Conservation (phyloP, 1,284 basidiomycete species). For the Ustanciosporium gigantosporum region DNA sequence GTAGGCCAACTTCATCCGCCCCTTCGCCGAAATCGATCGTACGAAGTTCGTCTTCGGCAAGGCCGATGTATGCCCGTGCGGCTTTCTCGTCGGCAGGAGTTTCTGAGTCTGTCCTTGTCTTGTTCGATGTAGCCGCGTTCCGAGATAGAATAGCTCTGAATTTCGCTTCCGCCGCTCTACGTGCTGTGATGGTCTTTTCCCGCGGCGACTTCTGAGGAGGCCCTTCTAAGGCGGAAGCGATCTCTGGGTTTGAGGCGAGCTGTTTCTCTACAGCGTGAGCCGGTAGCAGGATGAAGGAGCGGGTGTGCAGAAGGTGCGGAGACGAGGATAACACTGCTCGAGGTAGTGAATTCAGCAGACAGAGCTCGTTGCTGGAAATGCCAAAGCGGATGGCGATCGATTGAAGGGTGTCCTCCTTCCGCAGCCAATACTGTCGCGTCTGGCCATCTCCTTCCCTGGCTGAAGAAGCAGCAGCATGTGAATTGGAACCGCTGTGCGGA, state of each 20-base stretch:
- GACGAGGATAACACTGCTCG: slow-evolving; percentile 24
- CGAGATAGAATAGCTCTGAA: slow-evolving; percentile 26
- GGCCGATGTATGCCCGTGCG: slow-evolving; percentile 28
- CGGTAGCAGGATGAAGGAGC: slow-evolving; percentile 40
- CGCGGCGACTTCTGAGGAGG: slow-evolving; percentile 16
- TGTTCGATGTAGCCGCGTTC: neutral
- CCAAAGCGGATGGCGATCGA: slow-evolving; percentile 30
- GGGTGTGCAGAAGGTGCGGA: slow-evolving; percentile 41
- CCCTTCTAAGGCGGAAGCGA: slow-evolving; percentile 9
- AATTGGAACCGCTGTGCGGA: slow-evolving; percentile 1
- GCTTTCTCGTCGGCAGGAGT: slow-evolving; percentile 40
- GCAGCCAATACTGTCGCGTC: slow-evolving; percentile 34
- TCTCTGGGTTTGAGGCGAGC: slow-evolving; percentile 8
- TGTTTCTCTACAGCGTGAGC: slow-evolving; percentile 20
- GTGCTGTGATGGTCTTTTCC: slow-evolving; percentile 24
- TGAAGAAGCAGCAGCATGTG: neutral
- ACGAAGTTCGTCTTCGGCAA: slow-evolving; percentile 40
- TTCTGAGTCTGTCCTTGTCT: slow-evolving; percentile 4
- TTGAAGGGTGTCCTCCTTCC: slow-evolving; percentile 30
- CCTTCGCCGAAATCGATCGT: slow-evolving; percentile 43
- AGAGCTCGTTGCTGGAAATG: slow-evolving; percentile 23
- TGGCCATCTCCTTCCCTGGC: slow-evolving; percentile 4
- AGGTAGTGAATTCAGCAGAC: slow-evolving; percentile 29
- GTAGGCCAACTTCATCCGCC: slow-evolving; percentile 3
- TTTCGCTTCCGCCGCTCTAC: slow-evolving; percentile 18